Evolutionary conservation across 345 rosid genomes (phyloP).

Genomic region (Bruguiera sexangula): DNA sequence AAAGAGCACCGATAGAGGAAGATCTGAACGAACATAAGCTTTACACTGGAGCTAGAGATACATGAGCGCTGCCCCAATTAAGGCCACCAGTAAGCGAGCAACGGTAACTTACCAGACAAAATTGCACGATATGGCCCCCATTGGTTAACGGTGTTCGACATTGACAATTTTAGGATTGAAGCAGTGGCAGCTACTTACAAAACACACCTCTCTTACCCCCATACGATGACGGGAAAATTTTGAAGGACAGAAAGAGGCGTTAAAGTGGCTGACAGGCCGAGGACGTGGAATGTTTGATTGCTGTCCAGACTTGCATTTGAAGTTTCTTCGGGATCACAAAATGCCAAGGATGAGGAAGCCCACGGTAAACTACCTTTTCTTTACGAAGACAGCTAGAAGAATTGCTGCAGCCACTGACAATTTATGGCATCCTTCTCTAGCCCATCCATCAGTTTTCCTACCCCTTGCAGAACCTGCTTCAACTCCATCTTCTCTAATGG

Average conservation of each 20-base stretch:
- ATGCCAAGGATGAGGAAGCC: not conserved
- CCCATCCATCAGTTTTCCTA: slow-evolving; percentile 53
- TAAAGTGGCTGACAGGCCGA: not conserved
- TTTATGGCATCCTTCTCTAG: slow-evolving; percentile 66
- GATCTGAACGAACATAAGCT: too few relatives aligned
- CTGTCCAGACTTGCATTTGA: not conserved
- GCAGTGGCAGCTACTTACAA: not conserved
- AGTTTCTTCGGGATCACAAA: not conserved
- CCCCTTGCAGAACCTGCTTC: slow-evolving; percentile 57
- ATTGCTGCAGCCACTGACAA: slow-evolving; percentile 68
- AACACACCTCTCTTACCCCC: not conserved
- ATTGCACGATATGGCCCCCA: not conserved
- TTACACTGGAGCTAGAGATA: too few relatives aligned
- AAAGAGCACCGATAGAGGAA: too few relatives aligned
- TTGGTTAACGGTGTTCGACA: not conserved
- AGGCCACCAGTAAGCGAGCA: too few relatives aligned
- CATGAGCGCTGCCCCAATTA: too few relatives aligned
- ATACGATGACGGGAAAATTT: not conserved
- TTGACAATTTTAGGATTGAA: too few relatives aligned
- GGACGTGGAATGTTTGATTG: not conserved
- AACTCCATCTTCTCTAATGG: slow-evolving; percentile 81
- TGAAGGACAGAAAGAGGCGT: not conserved
- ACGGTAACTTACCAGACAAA: not conserved
- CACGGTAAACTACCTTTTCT: too few relatives aligned
- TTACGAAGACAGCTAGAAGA: slow-evolving; percentile 35